Evolutionary conservation across 75 land plant genomes (phyloP), one percentile per base, ranked within the genome.

Genomic region (Cryptomeria japonica): DNA sequence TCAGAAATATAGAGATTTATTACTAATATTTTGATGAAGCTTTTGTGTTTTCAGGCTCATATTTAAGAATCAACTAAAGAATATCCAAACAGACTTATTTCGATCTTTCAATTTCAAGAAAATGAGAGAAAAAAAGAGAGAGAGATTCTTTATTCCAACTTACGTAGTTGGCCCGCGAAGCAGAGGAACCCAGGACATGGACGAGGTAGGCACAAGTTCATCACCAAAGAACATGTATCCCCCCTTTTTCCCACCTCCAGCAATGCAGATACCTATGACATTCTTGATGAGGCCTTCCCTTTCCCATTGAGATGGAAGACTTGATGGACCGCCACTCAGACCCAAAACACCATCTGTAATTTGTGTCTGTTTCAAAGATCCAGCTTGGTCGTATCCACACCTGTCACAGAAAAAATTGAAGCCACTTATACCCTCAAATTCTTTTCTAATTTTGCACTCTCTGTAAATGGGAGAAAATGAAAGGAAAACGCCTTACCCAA

Each of bases 211-310:
- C 68, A 95, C 90, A 7, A 93, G 87, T 80, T 89, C 90, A 34
- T 97, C 99, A 16, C 99, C 99, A 55, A 97, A 93, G 92, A 97
- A 97, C 44, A 97, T 93, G 77, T 86, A 95, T 32, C 96, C 97
- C 16, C 91, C 93, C 19, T 49, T 89, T 55, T 90, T 92, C 18
- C 95, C 95, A 64, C 85, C 84, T 1, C 93, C 86, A 88, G 96
- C 90, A 31, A 97, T 89, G 77, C 98, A 97, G 80, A 96, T 96
- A 6, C 96, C 99, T 44, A 97, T 83, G 2, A 97, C 96, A 88
- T 95, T 95, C 73, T 87, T 79, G 47, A 93, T 87, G 25, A 96
- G 36, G 8, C 97, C 96, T 70, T 92, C 89, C 51, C 85, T 88
- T 14, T 90, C 87, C 70, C 95, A 91, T 88, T 97, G 99, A 3